Base-by-base conservation (phyloP, 441 rosid species). In the Jatropha multifida region DNA sequence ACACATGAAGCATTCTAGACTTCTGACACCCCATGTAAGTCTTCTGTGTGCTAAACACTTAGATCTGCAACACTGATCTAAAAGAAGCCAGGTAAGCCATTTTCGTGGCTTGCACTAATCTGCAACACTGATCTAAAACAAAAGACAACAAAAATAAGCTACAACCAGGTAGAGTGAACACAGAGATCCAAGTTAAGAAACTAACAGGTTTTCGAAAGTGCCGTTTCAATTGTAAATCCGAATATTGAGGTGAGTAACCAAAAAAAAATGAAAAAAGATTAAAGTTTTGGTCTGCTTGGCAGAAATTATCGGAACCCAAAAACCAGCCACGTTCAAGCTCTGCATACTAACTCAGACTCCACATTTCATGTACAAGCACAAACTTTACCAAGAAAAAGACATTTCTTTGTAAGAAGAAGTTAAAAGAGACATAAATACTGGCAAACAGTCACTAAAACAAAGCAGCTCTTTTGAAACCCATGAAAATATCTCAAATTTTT, bases 31-130 rank as follows among this genome's bases (percentile, higher is more conserved):
- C 18, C 37, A 20, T 72, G 61, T 66, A 52, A 44, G 46, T 52
- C 40, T 65, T 65, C 54, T 54, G 32, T 10, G 52, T 20, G 59
- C 48, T 59, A 66, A 60, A 27, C 11, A 9, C 51, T 51, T 52
- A 80, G 80, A 80, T 80, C 80, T 73, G 59, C 17, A 32, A n/a
- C 54, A 38, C 7, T 51, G 48, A 60, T 59, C 20, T 44, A 52
- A 68, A 71, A 42, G 52, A 54, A 65, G 55, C 67, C 51, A 13
- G 18, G 32, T 32, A 32, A 32, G 32, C 32, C 32, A 32, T 32
- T 32, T 32, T 32, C 32, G 32, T 23, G 32, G 32, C 32, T 32
- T 32, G 32, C 32, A 32, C 32, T 32, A 32, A 80, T 80, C 79
- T 73, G 58, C 15, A 32, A n/a, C 56, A 26, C 9, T 52, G 58